These are phyloP conservation scores for Suillus clintonianus DNA, from an alignment of 768 basidiomycete genomes.

Conservation along the genomic window DNA sequence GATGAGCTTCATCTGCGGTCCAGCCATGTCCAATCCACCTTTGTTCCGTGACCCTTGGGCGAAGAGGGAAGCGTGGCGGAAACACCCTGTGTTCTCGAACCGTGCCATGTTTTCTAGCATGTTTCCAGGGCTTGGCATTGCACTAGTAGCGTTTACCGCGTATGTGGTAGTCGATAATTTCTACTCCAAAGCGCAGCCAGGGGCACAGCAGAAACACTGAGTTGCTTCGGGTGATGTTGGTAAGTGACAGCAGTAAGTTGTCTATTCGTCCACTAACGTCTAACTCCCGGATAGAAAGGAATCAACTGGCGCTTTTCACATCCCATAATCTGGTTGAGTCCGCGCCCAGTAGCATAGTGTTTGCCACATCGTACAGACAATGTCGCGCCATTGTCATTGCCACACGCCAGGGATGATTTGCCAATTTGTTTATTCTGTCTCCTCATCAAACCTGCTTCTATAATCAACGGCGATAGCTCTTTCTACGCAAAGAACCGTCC, in stretches of 20 bases:
- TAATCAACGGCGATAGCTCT: not conserved
- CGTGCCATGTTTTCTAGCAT: conserved; percentile 86
- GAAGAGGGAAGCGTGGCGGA: conserved; percentile 90
- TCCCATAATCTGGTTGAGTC: not conserved
- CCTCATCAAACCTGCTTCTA: not conserved
- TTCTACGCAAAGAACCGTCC: not conserved
- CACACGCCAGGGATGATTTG: not conserved
- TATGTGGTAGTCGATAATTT: conserved; percentile 88
- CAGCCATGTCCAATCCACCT: conserved; percentile 60
- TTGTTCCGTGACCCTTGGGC: conserved; percentile 94
- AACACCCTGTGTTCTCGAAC: conserved; percentile 84
- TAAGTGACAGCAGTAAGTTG: not conserved
- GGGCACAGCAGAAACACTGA: conserved; percentile 19
- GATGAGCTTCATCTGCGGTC: too few species aligned
- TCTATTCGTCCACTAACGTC: not conserved
- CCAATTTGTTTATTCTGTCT: not conserved
- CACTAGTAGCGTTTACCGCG: conserved; percentile 86
- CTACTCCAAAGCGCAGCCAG: conserved; percentile 40
- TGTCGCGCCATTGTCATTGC: not conserved
- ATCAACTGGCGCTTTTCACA: too few species aligned
- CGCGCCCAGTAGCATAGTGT: not conserved
- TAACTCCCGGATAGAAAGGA: not conserved
- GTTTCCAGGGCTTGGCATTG: conserved; percentile 95
- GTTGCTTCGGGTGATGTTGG: not conserved
- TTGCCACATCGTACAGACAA: not conserved